These are phyloP conservation scores for Chrysoporthe austroafricana DNA, from an alignment of 2,329 filamentous ascomycete genomes.

Conservation along the genomic window DNA sequence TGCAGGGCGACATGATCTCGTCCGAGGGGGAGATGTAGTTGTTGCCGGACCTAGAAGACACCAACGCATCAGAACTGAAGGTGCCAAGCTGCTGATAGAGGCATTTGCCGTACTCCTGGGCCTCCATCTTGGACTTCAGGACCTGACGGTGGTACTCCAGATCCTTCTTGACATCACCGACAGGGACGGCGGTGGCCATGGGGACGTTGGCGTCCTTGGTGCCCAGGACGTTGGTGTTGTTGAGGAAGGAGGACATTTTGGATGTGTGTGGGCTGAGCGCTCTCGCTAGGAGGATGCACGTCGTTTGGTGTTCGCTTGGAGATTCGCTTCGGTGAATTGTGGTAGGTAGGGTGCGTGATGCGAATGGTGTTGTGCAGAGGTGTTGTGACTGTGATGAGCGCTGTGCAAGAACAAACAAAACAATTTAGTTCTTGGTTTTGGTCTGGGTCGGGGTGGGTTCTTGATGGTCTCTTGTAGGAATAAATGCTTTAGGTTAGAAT, in stretches of 20 bases:
- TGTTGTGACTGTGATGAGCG: background rate
- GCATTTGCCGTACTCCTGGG: conserved; percentile 40
- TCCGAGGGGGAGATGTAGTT: conserved; percentile 82
- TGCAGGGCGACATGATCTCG: conserved; percentile 85
- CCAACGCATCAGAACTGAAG: conserved; percentile 9
- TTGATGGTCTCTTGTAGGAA: conserved; percentile 8
- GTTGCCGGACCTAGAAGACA: conserved; percentile 22
- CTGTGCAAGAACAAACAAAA: conserved; percentile 4
- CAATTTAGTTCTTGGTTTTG: background rate
- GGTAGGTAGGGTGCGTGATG: background rate
- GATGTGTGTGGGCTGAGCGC: conserved; percentile 33
- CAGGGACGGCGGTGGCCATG: conserved; percentile 44
- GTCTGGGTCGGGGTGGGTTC: conserved; percentile 4
- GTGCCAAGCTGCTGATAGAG: background rate
- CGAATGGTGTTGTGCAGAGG: conserved; percentile 5
- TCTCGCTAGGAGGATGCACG: conserved; percentile 4
- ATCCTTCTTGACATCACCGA: conserved; percentile 45
- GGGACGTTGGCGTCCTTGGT: conserved; percentile 68
- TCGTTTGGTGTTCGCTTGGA: conserved; percentile 11
- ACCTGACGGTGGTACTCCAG: conserved; percentile 81
- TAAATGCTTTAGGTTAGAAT: background rate
- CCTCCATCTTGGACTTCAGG: conserved; percentile 71
- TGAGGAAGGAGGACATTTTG: conserved; percentile 51
- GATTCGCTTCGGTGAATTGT: background rate
- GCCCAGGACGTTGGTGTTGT: conserved; percentile 57